Percentiles rank a stretch among this genome's conserved stretches.
Conservation (phyloP, 768 basidiomycete species). For the Pholiota microspora region DNA sequence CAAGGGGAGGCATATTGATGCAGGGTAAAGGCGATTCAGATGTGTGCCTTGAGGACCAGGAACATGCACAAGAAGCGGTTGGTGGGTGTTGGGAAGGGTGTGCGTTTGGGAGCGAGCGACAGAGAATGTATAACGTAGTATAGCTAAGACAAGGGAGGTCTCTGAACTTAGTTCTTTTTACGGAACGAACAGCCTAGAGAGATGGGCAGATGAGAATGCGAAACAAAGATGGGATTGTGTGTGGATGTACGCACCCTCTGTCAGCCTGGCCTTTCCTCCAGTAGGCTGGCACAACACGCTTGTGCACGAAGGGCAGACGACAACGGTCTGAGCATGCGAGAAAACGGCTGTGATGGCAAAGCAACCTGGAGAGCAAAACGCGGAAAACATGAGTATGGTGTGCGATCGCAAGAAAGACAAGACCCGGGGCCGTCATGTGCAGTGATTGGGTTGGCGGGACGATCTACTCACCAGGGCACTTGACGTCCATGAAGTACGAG, state of each 20-base stretch:
- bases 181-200: constrained; percentile 91
- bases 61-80: constrained; percentile 10
- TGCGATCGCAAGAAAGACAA: constrained; percentile 9
- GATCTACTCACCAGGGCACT: constrained; percentile 80
- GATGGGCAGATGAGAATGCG: constrained; percentile 3
- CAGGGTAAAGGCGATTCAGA: constrained; percentile 6
- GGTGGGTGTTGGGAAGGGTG: not conserved
- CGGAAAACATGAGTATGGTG: constrained; percentile 14
- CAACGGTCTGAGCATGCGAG: constrained; percentile 98
- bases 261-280: constrained; percentile 96
- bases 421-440: not conserved
- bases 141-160: constrained; percentile 17
- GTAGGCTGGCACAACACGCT: constrained; percentile 97
- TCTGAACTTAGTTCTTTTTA: constrained; percentile 73
- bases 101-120: constrained; percentile 9
- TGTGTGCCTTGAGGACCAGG: constrained; percentile 4
- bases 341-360: constrained; percentile 96
- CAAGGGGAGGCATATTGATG: not conserved
- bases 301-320: constrained; percentile 89
- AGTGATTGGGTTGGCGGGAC: not conserved
- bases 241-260: constrained; percentile 73
- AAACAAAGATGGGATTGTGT: constrained; percentile 4
- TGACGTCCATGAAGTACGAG: constrained; percentile 99
- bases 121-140: constrained; percentile 19
- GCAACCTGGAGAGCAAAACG: constrained; percentile 57